Conservation (phyloP, 257 asterid genomes). For the Solanum habrochaites region DNA sequence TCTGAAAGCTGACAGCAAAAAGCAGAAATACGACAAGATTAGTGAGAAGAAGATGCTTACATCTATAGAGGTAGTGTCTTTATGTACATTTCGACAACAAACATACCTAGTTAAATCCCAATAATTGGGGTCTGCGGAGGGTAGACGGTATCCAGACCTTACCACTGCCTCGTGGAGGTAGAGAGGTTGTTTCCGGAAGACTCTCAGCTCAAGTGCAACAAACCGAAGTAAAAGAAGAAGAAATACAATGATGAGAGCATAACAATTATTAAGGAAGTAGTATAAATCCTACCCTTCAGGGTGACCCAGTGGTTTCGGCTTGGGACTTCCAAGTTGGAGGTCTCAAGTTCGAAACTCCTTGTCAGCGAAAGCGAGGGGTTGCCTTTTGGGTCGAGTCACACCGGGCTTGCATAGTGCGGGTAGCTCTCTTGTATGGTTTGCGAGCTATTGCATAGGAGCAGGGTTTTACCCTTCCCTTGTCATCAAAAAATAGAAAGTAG, state of each 20-base stretch:
- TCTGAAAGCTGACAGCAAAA: slow-evolving; percentile 83
- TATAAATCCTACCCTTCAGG: background rate
- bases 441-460: background rate
- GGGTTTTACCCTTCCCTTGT: background rate
- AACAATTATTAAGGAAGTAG: background rate
- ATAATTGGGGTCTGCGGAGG: background rate
- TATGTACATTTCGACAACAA: background rate
- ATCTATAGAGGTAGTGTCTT: slow-evolving; percentile 59
- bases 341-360: background rate
- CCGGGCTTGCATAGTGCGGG: background rate
- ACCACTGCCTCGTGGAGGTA: background rate
- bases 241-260: background rate
- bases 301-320: background rate
- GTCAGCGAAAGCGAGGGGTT: background rate
- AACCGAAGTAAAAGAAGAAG: background rate
- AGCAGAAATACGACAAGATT: slow-evolving; percentile 86
- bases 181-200: background rate
- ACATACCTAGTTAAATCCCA: background rate
- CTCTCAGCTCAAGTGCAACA: background rate
- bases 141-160: background rate
- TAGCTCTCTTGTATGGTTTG: background rate
- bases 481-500: background rate
- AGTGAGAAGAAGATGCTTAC: slow-evolving; percentile 97
- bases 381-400: background rate
- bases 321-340: background rate